phyloP scores from a whole-genome alignment of 495 filamentous ascomycete species.

The Filosporella fistucella region DNA sequence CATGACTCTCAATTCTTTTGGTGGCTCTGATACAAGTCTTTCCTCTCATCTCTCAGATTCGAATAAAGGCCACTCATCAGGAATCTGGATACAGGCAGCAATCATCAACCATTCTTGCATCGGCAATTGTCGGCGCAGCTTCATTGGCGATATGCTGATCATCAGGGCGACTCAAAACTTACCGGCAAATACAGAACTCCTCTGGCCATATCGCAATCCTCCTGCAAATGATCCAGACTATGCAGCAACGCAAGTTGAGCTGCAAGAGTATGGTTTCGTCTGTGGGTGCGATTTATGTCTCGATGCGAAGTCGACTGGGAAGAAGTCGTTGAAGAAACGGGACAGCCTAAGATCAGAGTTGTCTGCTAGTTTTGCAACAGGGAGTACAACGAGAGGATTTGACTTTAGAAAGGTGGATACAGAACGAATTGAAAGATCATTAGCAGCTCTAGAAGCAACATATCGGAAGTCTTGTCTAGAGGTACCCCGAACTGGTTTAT shows the following conservation, averaged over 20 bases:
- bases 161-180: constrained; percentile 46
- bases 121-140: constrained; percentile 39
- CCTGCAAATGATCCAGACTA: constrained; percentile 24
- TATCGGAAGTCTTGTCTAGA: background rate
- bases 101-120: constrained; percentile 54
- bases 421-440: background rate
- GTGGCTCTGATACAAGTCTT: constrained; percentile 19
- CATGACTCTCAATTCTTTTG: constrained; percentile 32
- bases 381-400: background rate
- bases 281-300: constrained; percentile 43
- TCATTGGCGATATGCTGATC: constrained; percentile 58
- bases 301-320: background rate
- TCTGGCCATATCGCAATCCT: constrained; percentile 26
- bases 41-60: constrained; percentile 17
- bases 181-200: constrained; percentile 43
- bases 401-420: constrained; percentile 1
- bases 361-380: background rate
- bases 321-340: background rate
- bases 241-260: constrained; percentile 8
- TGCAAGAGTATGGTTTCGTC: constrained; percentile 33
- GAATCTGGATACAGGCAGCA: constrained; percentile 50
- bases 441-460: background rate
- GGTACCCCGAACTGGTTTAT: constrained; percentile 30
- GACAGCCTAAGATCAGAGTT: background rate
- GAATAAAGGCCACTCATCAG: constrained; percentile 24